These are phyloP conservation scores for Fusarium sp. DNA, from an alignment of 2,329 filamentous ascomycete species.

Conservation along the genomic window DNA sequence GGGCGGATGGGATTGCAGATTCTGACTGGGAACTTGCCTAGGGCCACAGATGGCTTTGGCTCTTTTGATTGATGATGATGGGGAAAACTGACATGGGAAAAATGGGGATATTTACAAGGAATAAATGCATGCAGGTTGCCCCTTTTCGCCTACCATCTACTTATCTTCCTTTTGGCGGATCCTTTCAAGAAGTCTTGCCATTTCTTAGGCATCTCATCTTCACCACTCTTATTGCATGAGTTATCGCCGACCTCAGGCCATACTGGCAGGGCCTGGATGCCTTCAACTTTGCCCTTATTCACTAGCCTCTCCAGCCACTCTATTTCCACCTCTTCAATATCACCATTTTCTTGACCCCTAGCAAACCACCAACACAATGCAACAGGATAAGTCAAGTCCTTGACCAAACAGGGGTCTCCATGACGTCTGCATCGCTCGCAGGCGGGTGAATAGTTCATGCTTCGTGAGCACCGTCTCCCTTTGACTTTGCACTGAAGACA, in stretches of 20 bases:
- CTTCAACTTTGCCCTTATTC: background rate
- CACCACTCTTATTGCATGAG: background rate
- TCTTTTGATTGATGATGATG: conserved; percentile 2
- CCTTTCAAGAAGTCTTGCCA: conserved; percentile 33
- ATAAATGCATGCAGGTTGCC: background rate
- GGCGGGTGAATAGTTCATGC: background rate
- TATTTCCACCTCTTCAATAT: background rate
- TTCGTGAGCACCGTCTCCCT: conserved; percentile 43
- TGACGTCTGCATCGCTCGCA: conserved; percentile 43
- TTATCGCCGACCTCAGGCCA: conserved; percentile 32
- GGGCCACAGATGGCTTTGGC: background rate
- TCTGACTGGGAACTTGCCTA: background rate
- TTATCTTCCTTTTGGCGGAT: background rate
- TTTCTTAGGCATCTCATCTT: conserved; percentile 1
- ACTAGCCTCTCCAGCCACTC: conserved; percentile 13
- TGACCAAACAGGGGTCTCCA: conserved; percentile 46
- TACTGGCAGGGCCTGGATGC: conserved; percentile 12
- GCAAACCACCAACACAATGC: conserved; percentile 36
- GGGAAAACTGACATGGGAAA: background rate
- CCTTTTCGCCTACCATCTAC: background rate
- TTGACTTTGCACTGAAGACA: conserved; percentile 45
- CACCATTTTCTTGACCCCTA: background rate
- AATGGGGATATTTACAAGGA: conserved; percentile 1
- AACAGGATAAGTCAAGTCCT: conserved; percentile 65
- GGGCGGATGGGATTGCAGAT: background rate